Percentiles rank a stretch among this genome's conserved stretches.
Evolutionary conservation across 2,329 filamentous ascomycete species (phyloP).

Genomic region (Chrysosporium keratinophilum): DNA sequence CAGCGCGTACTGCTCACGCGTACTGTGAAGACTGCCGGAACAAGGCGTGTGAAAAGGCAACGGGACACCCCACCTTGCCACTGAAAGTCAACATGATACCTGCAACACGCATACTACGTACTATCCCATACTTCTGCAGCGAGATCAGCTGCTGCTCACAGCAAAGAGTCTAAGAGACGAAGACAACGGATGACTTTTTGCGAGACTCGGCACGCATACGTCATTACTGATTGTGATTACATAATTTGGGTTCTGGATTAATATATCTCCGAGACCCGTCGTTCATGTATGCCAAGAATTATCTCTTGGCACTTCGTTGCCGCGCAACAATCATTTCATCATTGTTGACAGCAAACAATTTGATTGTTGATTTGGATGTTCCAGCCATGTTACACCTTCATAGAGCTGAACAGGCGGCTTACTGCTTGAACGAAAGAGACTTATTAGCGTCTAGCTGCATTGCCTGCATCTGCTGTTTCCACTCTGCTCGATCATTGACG

Average conservation of each 20-base stretch:
- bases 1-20: neutral
- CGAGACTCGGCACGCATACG: too few species aligned
- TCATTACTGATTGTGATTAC: neutral
- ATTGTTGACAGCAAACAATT: constrained; percentile 12
- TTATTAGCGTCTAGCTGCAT: neutral
- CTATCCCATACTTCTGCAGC: too few species aligned
- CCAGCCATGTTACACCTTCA: neutral
- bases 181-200: too few species aligned
- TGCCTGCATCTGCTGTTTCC: neutral
- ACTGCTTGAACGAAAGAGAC: neutral
- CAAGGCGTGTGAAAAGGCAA: neutral
- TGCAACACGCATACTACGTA: too few species aligned
- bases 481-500: neutral
- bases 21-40: neutral
- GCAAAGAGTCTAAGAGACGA: too few species aligned
- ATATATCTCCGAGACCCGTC: neutral
- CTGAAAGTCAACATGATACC: neutral
- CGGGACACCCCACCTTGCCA: neutral
- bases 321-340: constrained; percentile 3
- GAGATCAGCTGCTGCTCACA: too few species aligned
- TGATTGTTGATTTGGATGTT: neutral
- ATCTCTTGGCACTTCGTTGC: constrained; percentile 9
- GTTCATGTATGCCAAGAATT: neutral
- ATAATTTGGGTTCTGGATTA: neutral
- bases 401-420: neutral